Evolutionary conservation across 2,329 filamentous ascomycete genomes (phyloP), one percentile per base, ranked within the genome.

Genomic region (Xylaria multiplex): DNA sequence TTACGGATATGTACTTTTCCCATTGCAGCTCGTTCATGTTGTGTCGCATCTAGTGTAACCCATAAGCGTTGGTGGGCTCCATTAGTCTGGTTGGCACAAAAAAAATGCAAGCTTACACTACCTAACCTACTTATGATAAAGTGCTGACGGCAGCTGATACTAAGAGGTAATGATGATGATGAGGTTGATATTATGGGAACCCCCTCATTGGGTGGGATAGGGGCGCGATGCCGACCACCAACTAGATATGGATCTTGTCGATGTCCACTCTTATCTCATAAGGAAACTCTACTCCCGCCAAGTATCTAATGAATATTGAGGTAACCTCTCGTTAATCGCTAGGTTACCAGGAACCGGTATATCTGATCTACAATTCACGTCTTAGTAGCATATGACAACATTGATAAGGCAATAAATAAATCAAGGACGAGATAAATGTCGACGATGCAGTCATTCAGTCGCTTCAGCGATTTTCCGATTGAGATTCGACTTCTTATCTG

Each of bases 401-500:
- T 52, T 22, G 32, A 16, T 22, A 49, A 54, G 55, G 27, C 37
- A 16, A 50, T 16, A n/a, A 45, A 49, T 8, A n/a, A 45, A 49
- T 8, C n/a, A 46, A 40, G 13, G 45, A 55, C 8, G 27, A 9
- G 16, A 22, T 27, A 48, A 49, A 68, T 66, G 60, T n/a, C 63
- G 8, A 37, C 35, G 27, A 16, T 14, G 0, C 8, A 37, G 49
- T 62, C 58, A 6, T 64, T 69, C 30, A 27, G 45, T 49, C 61
- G 58, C 40, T 69, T 69, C 58, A 8, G 43, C 40, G 61, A 69
- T 19, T 42, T 69, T 13, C 67, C 62, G n/a, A 30, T 55, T 7
- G 67, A 69, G 50, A 63, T 69, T 42, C 62, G 67, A 13, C 61
- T 65, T 48, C 55, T 67, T 42, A 65, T 67, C 40, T 69, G 67